phyloP scores from a whole-genome alignment of 768 basidiomycete species.

The Lactarius tabidus region DNA sequence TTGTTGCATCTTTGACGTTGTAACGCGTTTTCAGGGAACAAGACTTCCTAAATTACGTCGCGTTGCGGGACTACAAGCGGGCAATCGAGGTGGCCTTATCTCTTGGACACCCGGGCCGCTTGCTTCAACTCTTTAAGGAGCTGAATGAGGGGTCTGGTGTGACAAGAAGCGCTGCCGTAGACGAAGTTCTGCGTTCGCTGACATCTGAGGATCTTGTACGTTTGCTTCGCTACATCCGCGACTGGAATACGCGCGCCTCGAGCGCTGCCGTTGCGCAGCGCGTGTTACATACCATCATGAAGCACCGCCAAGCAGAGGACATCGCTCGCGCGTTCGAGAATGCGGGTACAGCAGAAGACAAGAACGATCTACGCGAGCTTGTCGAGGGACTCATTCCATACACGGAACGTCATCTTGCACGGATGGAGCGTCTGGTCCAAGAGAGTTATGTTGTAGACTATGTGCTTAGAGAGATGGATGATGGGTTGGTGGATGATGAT shows the following conservation, averaged over 20 bases:
- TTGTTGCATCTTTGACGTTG: neutral
- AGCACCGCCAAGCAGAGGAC: conserved; percentile 69
- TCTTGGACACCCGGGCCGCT: conserved; percentile 89
- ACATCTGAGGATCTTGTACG: conserved; percentile 69
- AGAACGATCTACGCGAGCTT: conserved; percentile 55
- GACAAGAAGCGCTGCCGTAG: conserved; percentile 71
- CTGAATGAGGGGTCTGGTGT: conserved; percentile 42
- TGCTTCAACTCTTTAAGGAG: conserved; percentile 72
- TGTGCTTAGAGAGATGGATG: conserved; percentile 81
- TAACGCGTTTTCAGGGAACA: conserved; percentile 67
- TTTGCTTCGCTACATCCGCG: conserved; percentile 74
- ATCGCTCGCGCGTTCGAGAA: conserved; percentile 58
- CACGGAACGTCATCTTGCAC: conserved; percentile 84
- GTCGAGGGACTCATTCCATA: conserved; percentile 89
- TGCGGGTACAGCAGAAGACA: conserved; percentile 22
- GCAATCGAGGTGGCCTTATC: conserved; percentile 90
- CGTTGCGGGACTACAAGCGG: conserved; percentile 81
- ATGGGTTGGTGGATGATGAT: conserved; percentile 32
- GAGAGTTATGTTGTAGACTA: conserved; percentile 97
- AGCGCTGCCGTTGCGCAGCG: conserved; percentile 82
- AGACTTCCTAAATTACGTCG: conserved; percentile 88
- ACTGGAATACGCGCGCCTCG: conserved; percentile 95
- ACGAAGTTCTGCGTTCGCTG: conserved; percentile 75
- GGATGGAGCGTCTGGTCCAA: conserved; percentile 84
- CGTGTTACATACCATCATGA: conserved; percentile 76